These are phyloP conservation scores for Populus pruinosa DNA, from an alignment of 345 rosid species.

Conservation along the genomic window DNA sequence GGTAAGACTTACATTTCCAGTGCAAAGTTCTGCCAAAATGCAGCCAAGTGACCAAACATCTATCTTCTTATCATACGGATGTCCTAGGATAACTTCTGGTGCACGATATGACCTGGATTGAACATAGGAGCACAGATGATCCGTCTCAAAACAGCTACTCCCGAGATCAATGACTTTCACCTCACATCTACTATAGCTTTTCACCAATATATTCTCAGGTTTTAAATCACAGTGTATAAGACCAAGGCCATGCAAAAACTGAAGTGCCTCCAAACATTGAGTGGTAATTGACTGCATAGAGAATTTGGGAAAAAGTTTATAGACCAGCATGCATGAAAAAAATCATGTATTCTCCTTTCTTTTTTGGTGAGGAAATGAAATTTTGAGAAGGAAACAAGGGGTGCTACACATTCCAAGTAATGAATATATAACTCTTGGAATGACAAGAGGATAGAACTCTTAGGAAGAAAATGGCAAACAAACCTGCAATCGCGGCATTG, in stretches of 20 bases:
- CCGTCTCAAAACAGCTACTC: constrained; percentile 99
- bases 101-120: constrained; percentile 98
- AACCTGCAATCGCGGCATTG: constrained; percentile 99
- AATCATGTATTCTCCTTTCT: neutral
- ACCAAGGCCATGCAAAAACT: constrained; percentile 89
- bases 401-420: neutral
- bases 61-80: constrained; percentile 92
- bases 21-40: constrained; percentile 95
- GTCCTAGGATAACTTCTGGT: constrained; percentile 94
- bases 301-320: constrained; percentile 23
- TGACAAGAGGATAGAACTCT: neutral
- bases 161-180: constrained; percentile 99
- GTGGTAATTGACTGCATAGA: constrained; percentile 86
- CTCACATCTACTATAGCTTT: constrained; percentile 98
- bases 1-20: constrained; percentile 83
- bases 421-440: neutral
- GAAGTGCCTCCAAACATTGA: constrained; percentile 96
- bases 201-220: constrained; percentile 92
- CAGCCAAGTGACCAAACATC: constrained; percentile 99
- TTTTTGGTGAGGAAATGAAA: neutral
- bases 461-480: constrained; percentile 20
- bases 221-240: constrained; percentile 96
- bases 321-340: constrained; percentile 1
- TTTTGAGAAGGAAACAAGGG: neutral
- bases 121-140: constrained; percentile 94